Base-by-base conservation (phyloP, 164 flowering plant species). In the Akebia trifoliata region DNA sequence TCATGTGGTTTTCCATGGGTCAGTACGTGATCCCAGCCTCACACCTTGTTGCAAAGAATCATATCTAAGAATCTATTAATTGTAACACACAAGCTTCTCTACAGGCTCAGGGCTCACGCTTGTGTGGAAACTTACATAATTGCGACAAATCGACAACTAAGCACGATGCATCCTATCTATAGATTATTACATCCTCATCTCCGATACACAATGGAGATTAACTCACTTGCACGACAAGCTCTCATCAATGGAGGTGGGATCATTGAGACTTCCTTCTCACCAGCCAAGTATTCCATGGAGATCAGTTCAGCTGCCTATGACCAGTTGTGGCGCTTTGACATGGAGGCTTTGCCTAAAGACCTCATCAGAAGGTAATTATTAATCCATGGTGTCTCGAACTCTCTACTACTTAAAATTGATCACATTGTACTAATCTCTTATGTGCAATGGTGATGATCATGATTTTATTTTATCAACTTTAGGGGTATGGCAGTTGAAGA, bases 161-260 rank as follows among this genome's bases (percentile, higher is more conserved):
- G 78, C 31, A 59, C 66, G 22, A 63, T 81, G 79, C 90, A 82
- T 39, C 89, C 95, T 3, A 76, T 82, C 17, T 56, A 79, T 49
- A 79, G 78, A 63, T 60, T 87, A 20, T 46, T 87, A 29, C 64
- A 60, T 35, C 95, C 95, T 24, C 83, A 87, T 62, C 67, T 85
- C 25, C 73, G 91, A 12, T 82, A 82, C 70, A 87, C 95, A 0
- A 81, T 87, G 87, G 81, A 81, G 69, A 83, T 83, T 64, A 87
- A 85, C 40, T 80, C 82, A 2, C 72, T 78, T 39, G 78, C 75
- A 31, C 58, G 78, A 4, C 25, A 50, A 25, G 14, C 18, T 18
- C 66, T 74, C 2, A 68, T 71, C 36, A 71, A 62, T 59, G 72
- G 61, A 0, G 48, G 38, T 1, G 78, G 78, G 8, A 55, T 65